Conservation (phyloP, 2,329 filamentous ascomycete species). For the Pseudofabraea citricarpa region DNA sequence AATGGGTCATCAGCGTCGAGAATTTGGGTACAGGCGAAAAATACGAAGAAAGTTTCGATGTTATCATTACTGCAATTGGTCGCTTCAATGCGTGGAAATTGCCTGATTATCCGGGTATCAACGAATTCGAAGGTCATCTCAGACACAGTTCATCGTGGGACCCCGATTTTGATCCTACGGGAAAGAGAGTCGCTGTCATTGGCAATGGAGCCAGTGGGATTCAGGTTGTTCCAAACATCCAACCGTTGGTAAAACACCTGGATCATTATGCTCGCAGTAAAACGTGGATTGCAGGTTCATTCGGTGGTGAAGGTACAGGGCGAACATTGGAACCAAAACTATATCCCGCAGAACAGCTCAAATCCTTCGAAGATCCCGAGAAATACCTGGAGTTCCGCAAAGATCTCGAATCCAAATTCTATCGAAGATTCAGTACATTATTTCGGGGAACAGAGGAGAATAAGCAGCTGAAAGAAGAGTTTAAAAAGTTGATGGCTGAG, state of each 20-base stretch:
- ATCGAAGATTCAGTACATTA: slow-evolving; percentile 49
- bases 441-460: slow-evolving; percentile 50
- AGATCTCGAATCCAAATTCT: slow-evolving; percentile 55
- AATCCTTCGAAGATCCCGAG: slow-evolving; percentile 51
- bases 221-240: slow-evolving; percentile 50
- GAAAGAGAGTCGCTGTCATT: slow-evolving; percentile 49
- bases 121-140: slow-evolving; percentile 22
- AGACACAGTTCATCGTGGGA: slow-evolving; percentile 58
- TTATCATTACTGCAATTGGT: slow-evolving; percentile 59
- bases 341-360: slow-evolving; percentile 46
- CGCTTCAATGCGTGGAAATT: slow-evolving; percentile 62
- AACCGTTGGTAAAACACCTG: slow-evolving; percentile 26
- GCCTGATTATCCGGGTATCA: slow-evolving; percentile 54
- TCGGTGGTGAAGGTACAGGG: slow-evolving; percentile 39
- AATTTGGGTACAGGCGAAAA: slow-evolving; percentile 34
- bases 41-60: slow-evolving; percentile 47
- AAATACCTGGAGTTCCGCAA: slow-evolving; percentile 57
- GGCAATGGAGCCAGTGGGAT: slow-evolving; percentile 60
- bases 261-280: slow-evolving; percentile 56
- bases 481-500: slow-evolving; percentile 46
- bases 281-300: slow-evolving; percentile 64
- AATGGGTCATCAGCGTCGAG: slow-evolving; percentile 46
- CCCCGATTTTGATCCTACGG: slow-evolving; percentile 42
- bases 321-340: slow-evolving; percentile 42
- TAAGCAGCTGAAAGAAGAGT: slow-evolving; percentile 39